Evolutionary conservation across 23 red algal species (phyloP).

Genomic region (Chondrus crispus): DNA sequence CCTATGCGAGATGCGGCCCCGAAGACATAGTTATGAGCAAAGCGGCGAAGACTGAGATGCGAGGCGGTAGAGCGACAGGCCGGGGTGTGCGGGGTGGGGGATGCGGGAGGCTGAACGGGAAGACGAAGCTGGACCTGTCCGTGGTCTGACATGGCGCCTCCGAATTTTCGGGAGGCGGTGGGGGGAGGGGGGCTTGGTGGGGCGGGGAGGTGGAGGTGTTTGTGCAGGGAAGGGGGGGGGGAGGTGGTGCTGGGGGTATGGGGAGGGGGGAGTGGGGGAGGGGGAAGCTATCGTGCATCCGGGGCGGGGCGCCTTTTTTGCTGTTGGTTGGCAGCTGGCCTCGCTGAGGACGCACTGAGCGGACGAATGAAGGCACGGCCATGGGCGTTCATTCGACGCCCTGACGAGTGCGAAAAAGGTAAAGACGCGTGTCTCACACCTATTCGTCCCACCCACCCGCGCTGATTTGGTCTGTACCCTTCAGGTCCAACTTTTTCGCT

Average conservation of each 20-base stretch:
- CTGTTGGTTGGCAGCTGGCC: not conserved
- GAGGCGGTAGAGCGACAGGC: not conserved
- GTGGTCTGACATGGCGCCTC: not conserved
- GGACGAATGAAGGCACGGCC: not conserved
- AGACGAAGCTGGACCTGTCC: constrained; percentile 10
- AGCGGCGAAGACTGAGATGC: not conserved
- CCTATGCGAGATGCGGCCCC: not conserved
- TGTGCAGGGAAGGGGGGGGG: not conserved
- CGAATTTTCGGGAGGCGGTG: not conserved
- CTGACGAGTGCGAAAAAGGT: not conserved
- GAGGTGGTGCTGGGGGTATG: not conserved
- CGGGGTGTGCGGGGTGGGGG: not conserved
- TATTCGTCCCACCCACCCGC: too few species aligned
- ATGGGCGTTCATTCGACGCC: not conserved
- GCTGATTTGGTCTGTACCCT: too few species aligned
- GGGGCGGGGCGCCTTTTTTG: not conserved
- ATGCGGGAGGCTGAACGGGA: not conserved
- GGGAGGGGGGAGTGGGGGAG: not conserved
- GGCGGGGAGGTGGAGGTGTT: not conserved
- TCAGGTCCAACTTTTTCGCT: too few species aligned
- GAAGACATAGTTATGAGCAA: constrained; percentile 34
- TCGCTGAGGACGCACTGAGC: too few species aligned
- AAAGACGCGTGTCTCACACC: not conserved
- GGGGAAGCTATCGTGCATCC: not conserved
- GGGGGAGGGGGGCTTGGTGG: not conserved